A percentile compares a stretch with the other conserved stretches of the same genome.
These are phyloP conservation scores for Pyricularia grisea DNA, from an alignment of 2,329 filamentous ascomycete species.

Conservation along the genomic window DNA sequence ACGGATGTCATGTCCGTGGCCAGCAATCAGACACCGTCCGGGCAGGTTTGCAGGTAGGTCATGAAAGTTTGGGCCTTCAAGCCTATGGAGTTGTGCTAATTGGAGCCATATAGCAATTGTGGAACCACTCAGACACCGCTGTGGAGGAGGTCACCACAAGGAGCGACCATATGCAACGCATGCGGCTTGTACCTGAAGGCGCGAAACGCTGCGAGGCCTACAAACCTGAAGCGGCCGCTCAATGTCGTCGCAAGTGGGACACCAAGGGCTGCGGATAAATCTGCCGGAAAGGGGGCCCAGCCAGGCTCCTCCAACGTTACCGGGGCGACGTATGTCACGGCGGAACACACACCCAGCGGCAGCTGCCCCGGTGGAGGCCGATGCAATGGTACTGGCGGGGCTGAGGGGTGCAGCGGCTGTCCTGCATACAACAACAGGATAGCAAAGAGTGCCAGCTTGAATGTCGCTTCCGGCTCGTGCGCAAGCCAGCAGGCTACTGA, in stretches of 20 bases:
- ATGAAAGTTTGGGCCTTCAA: neutral
- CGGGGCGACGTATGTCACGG: constrained; percentile 64
- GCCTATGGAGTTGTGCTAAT: neutral
- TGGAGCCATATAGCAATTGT: constrained; percentile 61
- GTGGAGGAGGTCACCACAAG: constrained; percentile 88
- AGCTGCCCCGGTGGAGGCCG: constrained; percentile 91
- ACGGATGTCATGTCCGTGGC: constrained; percentile 12
- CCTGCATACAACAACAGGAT: constrained; percentile 96
- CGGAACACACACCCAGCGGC: constrained; percentile 66
- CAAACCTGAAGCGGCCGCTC: constrained; percentile 74
- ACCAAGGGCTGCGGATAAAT: constrained; percentile 31
- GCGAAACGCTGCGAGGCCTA: constrained; percentile 81
- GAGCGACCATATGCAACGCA: constrained; percentile 94
- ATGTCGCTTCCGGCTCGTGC: constrained; percentile 25
- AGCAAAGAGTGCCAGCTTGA: constrained; percentile 73
- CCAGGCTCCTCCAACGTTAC: constrained; percentile 31
- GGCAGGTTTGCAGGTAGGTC: constrained; percentile 63
- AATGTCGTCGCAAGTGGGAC: constrained; percentile 35
- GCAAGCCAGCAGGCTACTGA: constrained; percentile 18
- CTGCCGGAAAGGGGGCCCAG: constrained; percentile 25
- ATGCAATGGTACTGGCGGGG: constrained; percentile 93
- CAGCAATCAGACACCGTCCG: constrained; percentile 29
- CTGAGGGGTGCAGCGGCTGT: constrained; percentile 89
- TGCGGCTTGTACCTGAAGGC: constrained; percentile 94
- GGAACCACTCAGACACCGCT: constrained; percentile 87